Percentiles rank a stretch among this genome's conserved stretches.
These are phyloP conservation scores for Adiantum capillusveneris DNA, from an alignment of 75 land plant species.

Conservation along the genomic window DNA sequence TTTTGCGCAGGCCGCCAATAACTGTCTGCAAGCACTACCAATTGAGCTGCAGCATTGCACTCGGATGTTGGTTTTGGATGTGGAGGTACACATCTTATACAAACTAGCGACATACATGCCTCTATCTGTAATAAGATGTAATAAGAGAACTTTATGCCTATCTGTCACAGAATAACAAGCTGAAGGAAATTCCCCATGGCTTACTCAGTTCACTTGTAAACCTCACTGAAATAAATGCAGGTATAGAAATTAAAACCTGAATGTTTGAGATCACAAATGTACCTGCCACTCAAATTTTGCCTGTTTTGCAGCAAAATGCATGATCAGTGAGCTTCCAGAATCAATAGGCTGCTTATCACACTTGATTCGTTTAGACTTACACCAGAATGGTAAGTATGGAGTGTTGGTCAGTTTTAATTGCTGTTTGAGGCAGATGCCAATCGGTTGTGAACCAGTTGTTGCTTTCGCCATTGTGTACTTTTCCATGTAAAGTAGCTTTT, in stretches of 20 bases:
- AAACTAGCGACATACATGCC: background rate
- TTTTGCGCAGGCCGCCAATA: constrained; percentile 54
- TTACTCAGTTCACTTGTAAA: constrained; percentile 48
- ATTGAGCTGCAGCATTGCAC: constrained; percentile 58
- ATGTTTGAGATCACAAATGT: too few species aligned
- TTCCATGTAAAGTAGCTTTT: too few species aligned
- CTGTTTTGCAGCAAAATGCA: constrained; percentile 47
- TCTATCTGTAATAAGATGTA: background rate
- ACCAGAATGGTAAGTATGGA: constrained; percentile 72
- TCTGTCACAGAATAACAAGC: constrained; percentile 64
- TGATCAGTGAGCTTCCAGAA: constrained; percentile 53
- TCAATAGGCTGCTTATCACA: constrained; percentile 64
- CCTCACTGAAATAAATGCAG: constrained; percentile 84
- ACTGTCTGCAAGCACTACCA: constrained; percentile 52
- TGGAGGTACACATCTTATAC: constrained; percentile 47
- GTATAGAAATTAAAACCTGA: constrained; percentile 13
- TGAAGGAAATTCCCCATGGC: constrained; percentile 38
- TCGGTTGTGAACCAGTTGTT: too few species aligned
- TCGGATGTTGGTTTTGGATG: constrained; percentile 54
- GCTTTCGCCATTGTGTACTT: too few species aligned
- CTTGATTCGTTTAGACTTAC: constrained; percentile 74
- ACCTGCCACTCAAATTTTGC: too few species aligned
- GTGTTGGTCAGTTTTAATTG: too few species aligned
- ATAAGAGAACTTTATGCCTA: background rate
- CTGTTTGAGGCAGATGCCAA: too few species aligned